phyloP scores from a whole-genome alignment of 2,329 filamentous ascomycete genomes.

The Fusarium tanahbumbuense region DNA sequence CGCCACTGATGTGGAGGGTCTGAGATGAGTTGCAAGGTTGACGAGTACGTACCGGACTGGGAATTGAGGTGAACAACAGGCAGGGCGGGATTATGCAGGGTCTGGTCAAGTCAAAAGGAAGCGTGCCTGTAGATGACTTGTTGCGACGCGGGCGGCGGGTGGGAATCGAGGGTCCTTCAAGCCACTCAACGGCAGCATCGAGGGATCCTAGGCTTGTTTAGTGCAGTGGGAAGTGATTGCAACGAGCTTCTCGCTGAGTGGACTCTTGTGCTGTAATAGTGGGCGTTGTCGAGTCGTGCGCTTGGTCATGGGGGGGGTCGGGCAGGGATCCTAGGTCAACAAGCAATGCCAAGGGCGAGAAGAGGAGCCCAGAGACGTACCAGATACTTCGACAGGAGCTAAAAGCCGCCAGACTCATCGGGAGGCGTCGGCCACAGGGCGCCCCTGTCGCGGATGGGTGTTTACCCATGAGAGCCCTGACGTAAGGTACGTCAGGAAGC shows the following conservation, averaged over 20 bases:
- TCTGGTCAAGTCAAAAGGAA: slow-evolving; percentile 40
- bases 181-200: slow-evolving; percentile 48
- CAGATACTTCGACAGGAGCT: slow-evolving; percentile 37
- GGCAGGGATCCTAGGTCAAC: slow-evolving; percentile 45
- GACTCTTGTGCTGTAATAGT: slow-evolving; percentile 14
- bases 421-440: slow-evolving; percentile 45
- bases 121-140: slow-evolving; percentile 39
- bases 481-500: slow-evolving; percentile 47
- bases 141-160: slow-evolving; percentile 36
- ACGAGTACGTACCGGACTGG: slow-evolving; percentile 41
- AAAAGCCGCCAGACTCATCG: slow-evolving; percentile 42
- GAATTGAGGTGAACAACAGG: slow-evolving; percentile 43
- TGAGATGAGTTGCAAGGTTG: slow-evolving; percentile 45
- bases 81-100: slow-evolving; percentile 49
- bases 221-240: slow-evolving; percentile 44
- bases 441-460: slow-evolving; percentile 46
- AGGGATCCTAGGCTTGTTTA: slow-evolving; percentile 46
- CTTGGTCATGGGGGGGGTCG: slow-evolving; percentile 43
- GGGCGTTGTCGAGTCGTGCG: slow-evolving; percentile 41
- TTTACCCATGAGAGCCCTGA: slow-evolving; percentile 46
- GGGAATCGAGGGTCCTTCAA: slow-evolving; percentile 44
- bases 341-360: slow-evolving; percentile 42
- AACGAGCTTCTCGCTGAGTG: slow-evolving; percentile 38
- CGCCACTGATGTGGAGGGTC: slow-evolving; percentile 50
- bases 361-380: slow-evolving; percentile 40